These are phyloP conservation scores for Cydonia oblonga DNA, from an alignment of 331 rosid species.

Conservation along the genomic window DNA sequence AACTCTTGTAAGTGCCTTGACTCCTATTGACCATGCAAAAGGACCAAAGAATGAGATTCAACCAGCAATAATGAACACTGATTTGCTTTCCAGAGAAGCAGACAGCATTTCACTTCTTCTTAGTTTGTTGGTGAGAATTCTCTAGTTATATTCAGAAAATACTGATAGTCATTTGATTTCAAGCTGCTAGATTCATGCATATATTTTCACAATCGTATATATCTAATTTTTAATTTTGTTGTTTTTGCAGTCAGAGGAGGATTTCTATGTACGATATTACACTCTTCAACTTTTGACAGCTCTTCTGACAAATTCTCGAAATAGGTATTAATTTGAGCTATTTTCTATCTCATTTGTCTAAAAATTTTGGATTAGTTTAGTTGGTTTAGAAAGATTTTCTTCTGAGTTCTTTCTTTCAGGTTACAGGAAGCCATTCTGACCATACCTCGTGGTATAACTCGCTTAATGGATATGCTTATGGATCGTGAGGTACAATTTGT, in stretches of 20 bases:
- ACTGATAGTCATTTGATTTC: not conserved
- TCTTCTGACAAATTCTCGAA: slow-evolving; percentile 72
- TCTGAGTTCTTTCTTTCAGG: slow-evolving; percentile 46
- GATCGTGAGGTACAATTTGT: slow-evolving; percentile 76
- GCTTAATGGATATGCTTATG: slow-evolving; percentile 96
- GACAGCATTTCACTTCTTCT: slow-evolving; percentile 80
- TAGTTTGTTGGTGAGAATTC: slow-evolving; percentile 70
- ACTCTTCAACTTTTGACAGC: slow-evolving; percentile 89
- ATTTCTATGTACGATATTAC: slow-evolving; percentile 88
- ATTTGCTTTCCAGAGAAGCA: slow-evolving; percentile 81
- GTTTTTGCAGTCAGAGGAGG: slow-evolving; percentile 74
- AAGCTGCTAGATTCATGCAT: not conserved
- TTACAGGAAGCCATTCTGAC: slow-evolving; percentile 95
- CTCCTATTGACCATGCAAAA: slow-evolving; percentile 68
- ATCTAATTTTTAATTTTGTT: not conserved
- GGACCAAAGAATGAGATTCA: slow-evolving; percentile 64
- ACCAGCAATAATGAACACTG: slow-evolving; percentile 77
- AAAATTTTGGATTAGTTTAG: slow-evolving; percentile 2
- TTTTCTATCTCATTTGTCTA: slow-evolving; percentile 10
- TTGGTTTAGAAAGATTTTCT: slow-evolving; percentile 8
- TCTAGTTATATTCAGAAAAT: slow-evolving; percentile 8
- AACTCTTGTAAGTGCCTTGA: slow-evolving; percentile 81
- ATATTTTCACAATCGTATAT: not conserved
- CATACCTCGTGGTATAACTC: slow-evolving; percentile 85
- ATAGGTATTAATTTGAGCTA: slow-evolving; percentile 43